Evolutionary conservation across 805 yeast species (phyloP), one percentile per base, ranked within the genome.

Genomic region (Wickerhamiella kurtzmanii): DNA sequence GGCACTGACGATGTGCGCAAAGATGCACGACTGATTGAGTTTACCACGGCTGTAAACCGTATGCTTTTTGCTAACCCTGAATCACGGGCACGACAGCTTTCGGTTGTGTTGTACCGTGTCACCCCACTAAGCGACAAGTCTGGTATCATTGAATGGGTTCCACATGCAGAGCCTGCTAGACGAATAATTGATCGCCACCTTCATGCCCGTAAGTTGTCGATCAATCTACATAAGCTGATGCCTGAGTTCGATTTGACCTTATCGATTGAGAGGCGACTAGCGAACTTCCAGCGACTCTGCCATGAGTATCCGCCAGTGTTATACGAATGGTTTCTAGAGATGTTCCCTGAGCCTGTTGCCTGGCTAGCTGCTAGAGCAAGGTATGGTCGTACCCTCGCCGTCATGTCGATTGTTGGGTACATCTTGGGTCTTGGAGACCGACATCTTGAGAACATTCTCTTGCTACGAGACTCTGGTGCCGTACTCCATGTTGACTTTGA

Each of bases 401-500:
- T 89, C 0, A 92, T 94, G 98, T 87, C 96, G 0, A 86, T 92
- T 70, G 95, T 89, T 3, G 98, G 99, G 0, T 85, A 84, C 60
- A 77, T 92, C 41, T 70, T 92, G 22, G 98, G 98, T 6, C 71
- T 92, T 44, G 99, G 99, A 20, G 99, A 92, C 63, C 72, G 99
- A 37, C 99, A 92, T 60, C 82, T 95, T 55, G 99, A 92, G 59
- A 92, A 92, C 58, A 76, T 92, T 18, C 64, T 92, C 46, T 67
- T 89, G 36, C 74, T 79, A 56, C 80, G 80, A 50, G 74, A 71
- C 38, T 74, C 79, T 2, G 98, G 98, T 1, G 77, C 77, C 6
- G 76, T 86, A 0, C 64, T 92, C 51, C 99, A 92, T 62, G 96
- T 92, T 47, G 99, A 94, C 64, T 92, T 92, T 63, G 97, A 94